phyloP scores from a whole-genome alignment of 2,329 filamentous ascomycete species.

The Nigrospora sphaerica region DNA sequence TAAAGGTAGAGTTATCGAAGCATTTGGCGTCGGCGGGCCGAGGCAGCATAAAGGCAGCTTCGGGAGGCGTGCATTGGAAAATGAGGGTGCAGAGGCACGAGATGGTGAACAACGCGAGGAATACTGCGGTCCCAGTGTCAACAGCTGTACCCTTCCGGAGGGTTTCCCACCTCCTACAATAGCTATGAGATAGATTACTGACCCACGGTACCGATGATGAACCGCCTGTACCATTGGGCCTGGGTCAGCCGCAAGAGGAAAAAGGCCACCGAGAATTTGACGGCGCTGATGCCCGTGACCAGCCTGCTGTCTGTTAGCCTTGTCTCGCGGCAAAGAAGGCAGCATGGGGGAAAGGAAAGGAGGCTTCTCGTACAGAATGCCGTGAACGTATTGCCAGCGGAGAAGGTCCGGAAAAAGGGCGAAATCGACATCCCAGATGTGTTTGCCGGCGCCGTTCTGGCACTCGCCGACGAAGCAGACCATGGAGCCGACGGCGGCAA shows the following conservation, averaged over 20 bases:
- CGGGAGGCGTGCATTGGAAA: conserved; percentile 1
- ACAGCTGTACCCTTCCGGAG: no score
- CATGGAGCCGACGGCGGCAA: conserved; percentile 5
- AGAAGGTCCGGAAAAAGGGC: conserved; percentile 1
- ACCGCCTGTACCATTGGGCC: conserved; percentile 2
- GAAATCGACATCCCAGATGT: conserved; percentile 1
- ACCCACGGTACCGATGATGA: conserved; percentile 5
- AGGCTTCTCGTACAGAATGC: neutral
- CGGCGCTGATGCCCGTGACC: conserved; percentile 6
- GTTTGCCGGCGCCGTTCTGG: conserved; percentile 3
- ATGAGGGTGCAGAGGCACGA: conserved; percentile 3
- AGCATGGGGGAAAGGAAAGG: no score
- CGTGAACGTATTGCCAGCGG: conserved; percentile 5
- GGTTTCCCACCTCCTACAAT: no score
- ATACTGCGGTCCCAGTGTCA: neutral
- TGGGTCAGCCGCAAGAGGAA: conserved; percentile 6
- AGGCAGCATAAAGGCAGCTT: neutral
- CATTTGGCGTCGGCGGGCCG: conserved; percentile 1
- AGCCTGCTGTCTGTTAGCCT: neutral
- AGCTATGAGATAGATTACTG: neutral
- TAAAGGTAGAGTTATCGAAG: conserved; percentile 1
- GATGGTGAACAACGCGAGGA: conserved; percentile 4
- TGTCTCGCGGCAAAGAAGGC: no score
- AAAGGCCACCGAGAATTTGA: conserved; percentile 6
- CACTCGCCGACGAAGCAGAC: conserved; percentile 5